A percentile compares a stretch with the other conserved stretches of the same genome.
phyloP scores from a whole-genome alignment of 2,329 filamentous ascomycete genomes.

The Colletotrichum graminicola region DNA sequence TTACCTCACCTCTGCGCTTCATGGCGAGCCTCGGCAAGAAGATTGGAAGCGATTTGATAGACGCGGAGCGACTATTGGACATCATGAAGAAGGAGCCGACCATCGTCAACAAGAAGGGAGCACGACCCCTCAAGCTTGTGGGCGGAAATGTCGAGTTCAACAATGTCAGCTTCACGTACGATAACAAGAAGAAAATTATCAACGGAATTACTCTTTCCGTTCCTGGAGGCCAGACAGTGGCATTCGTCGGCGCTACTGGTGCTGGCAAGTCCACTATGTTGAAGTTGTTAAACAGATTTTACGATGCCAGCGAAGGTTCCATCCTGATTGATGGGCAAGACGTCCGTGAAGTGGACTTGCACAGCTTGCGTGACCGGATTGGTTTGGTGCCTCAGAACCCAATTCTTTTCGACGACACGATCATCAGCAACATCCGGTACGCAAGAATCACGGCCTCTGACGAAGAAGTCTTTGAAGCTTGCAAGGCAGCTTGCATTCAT shows the following conservation, averaged over 20 bases:
- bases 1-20: constrained; percentile 78
- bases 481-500: constrained; percentile 68
- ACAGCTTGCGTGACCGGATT: constrained; percentile 65
- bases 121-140: constrained; percentile 62
- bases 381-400: constrained; percentile 69
- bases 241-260: constrained; percentile 71
- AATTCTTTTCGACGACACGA: constrained; percentile 68
- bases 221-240: constrained; percentile 65
- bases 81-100: constrained; percentile 70
- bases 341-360: constrained; percentile 65
- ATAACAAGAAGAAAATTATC: constrained; percentile 69
- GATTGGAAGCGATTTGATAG: constrained; percentile 68
- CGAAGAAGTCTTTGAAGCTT: constrained; percentile 67
- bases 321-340: constrained; percentile 70
- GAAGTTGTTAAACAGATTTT: constrained; percentile 70
- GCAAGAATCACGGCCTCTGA: constrained; percentile 66
- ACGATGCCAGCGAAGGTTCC: constrained; percentile 65
- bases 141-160: constrained; percentile 68
- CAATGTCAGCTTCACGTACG: constrained; percentile 69
- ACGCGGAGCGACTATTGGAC: constrained; percentile 69
- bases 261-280: constrained; percentile 71
- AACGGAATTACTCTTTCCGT: constrained; percentile 65
- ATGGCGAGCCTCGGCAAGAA: constrained; percentile 71
- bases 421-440: constrained; percentile 71
- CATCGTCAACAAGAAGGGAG: constrained; percentile 64